Evolutionary conservation across 2,329 filamentous ascomycete species (phyloP).

Genomic region (Cercospora sesami): DNA sequence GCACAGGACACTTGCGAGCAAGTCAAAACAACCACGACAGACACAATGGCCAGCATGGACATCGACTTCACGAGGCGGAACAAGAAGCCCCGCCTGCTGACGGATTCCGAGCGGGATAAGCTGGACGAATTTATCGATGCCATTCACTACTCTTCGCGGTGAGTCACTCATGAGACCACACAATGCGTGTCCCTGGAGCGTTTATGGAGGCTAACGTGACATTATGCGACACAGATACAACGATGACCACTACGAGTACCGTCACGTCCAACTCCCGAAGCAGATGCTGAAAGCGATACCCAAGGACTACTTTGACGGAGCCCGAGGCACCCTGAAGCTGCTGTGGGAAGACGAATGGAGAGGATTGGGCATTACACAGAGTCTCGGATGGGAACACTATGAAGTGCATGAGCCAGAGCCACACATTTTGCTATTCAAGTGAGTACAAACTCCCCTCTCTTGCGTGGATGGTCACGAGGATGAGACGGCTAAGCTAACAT

Average conservation of each 20-base stretch:
- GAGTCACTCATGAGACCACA: conserved; percentile 37
- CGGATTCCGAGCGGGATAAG: conserved; percentile 76
- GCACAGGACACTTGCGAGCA: background rate
- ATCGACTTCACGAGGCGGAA: conserved; percentile 87
- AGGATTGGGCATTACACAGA: conserved; percentile 96
- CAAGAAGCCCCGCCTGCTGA: conserved; percentile 75
- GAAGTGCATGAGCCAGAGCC: conserved; percentile 98
- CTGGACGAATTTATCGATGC: conserved; percentile 89
- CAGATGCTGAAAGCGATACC: conserved; percentile 97
- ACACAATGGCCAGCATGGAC: conserved; percentile 45
- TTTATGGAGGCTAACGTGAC: background rate
- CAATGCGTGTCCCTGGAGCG: background rate
- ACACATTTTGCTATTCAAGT: conserved; percentile 99
- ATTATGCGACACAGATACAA: conserved; percentile 67
- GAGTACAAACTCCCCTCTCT: conserved; percentile 43
- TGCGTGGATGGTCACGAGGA: background rate
- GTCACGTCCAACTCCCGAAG: conserved; percentile 96
- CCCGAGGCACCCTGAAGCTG: conserved; percentile 89
- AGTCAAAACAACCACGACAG: background rate
- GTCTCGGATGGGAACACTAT: conserved; percentile 98
- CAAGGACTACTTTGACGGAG: conserved; percentile 85
- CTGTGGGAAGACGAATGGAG: conserved; percentile 99
- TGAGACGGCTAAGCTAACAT: background rate
- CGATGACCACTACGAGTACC: conserved; percentile 91
- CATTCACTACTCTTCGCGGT: conserved; percentile 95